phyloP scores from a whole-genome alignment of 768 basidiomycete species.

The Podaxis mareebaensis region DNA sequence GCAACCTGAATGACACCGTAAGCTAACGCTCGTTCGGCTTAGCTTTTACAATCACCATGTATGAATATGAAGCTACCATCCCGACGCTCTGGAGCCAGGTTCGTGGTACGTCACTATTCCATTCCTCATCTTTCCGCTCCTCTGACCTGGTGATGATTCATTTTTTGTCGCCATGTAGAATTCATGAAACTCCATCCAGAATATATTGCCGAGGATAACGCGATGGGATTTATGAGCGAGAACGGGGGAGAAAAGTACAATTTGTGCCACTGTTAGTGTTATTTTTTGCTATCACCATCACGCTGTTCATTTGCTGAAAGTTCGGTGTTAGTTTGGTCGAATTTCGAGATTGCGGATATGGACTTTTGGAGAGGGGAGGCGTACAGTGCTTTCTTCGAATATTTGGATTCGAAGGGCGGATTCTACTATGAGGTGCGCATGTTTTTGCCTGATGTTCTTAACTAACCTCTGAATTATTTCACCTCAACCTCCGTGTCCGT shows the following conservation, averaged over 20 bases:
- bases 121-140: slow-evolving; percentile 11
- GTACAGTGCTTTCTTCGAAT: slow-evolving; percentile 66
- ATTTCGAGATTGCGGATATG: slow-evolving; percentile 73
- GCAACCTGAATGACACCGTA: neutral
- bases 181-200: slow-evolving; percentile 57
- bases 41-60: slow-evolving; percentile 74
- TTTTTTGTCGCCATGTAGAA: slow-evolving; percentile 34
- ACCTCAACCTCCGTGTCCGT: neutral
- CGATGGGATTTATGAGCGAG: slow-evolving; percentile 53
- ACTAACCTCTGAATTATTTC: neutral
- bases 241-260: slow-evolving; percentile 64
- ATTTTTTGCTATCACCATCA: neutral
- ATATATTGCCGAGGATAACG: slow-evolving; percentile 57
- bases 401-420: slow-evolving; percentile 60
- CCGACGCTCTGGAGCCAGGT: slow-evolving; percentile 72
- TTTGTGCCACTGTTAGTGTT: slow-evolving; percentile 63
- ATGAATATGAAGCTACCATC: slow-evolving; percentile 76
- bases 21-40: neutral
- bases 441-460: neutral
- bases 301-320: neutral
- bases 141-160: neutral
- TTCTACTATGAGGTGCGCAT: slow-evolving; percentile 65
- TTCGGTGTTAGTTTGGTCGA: slow-evolving; percentile 48
- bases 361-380: slow-evolving; percentile 66
- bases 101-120: slow-evolving; percentile 44